phyloP scores from a whole-genome alignment of 2,329 filamentous ascomycete genomes.

The Pezicula rhizophila region DNA sequence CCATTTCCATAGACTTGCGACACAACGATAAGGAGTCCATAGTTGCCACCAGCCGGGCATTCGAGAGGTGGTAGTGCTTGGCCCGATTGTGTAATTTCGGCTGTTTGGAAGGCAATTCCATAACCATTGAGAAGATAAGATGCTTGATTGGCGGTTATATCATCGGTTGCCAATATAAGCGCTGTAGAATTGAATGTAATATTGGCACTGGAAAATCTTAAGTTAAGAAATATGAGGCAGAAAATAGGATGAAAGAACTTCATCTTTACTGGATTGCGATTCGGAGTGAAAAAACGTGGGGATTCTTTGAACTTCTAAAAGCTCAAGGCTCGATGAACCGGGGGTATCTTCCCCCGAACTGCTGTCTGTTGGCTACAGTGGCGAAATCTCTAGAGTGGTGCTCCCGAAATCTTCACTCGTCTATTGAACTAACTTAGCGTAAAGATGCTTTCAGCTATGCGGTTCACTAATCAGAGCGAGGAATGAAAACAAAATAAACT shows the following conservation, averaged over 20 bases:
- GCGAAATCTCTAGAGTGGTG: too few species aligned
- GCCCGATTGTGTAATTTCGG: conserved; percentile 45
- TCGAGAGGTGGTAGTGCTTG: conserved; percentile 40
- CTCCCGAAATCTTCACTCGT: too few species aligned
- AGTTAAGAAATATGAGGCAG: not conserved
- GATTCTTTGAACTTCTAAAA: too few species aligned
- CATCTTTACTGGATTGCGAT: not conserved
- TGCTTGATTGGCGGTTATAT: not conserved
- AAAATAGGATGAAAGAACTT: not conserved
- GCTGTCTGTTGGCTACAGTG: too few species aligned
- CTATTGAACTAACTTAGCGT: too few species aligned
- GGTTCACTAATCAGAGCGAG: too few species aligned
- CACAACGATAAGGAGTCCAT: conserved; percentile 1
- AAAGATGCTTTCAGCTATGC: too few species aligned
- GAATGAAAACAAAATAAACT: too few species aligned
- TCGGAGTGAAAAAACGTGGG: too few species aligned
- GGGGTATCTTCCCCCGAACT: too few species aligned
- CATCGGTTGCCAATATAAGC: not conserved
- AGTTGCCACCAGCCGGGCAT: not conserved
- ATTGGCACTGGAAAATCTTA: not conserved
- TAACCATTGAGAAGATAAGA: conserved; percentile 40
- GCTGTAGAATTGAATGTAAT: conserved; percentile 9
- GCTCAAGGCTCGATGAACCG: too few species aligned
- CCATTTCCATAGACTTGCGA: not conserved
- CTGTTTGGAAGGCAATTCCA: conserved; percentile 48